phyloP scores from a whole-genome alignment of 2,329 filamentous ascomycete genomes.

The Claviceps capensis region DNA sequence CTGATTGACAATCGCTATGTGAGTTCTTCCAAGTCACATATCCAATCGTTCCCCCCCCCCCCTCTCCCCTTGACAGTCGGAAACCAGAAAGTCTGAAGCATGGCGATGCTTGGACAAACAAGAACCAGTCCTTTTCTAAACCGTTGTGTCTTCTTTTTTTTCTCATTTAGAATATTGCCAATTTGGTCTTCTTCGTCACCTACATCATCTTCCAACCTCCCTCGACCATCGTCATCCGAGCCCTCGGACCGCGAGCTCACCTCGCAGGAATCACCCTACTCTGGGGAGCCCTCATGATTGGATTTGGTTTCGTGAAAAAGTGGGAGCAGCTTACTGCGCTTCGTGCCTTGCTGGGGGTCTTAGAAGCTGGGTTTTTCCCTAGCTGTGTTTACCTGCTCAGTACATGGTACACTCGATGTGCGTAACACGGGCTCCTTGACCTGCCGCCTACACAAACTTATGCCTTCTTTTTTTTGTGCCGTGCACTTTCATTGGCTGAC shows the following conservation, averaged over 20 bases:
- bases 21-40: constrained; percentile 8
- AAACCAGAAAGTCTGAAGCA: too few species aligned
- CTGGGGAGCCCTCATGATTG: constrained; percentile 52
- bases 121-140: too few species aligned
- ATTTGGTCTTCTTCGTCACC: constrained; percentile 60
- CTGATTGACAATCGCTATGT: constrained; percentile 34
- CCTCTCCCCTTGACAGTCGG: too few species aligned
- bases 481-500: constrained; percentile 27
- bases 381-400: constrained; percentile 56
- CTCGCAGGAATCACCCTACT: constrained; percentile 38
- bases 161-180: constrained; percentile 41
- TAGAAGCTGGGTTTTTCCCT: constrained; percentile 62
- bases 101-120: too few species aligned
- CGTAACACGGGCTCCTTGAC: constrained; percentile 13
- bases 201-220: constrained; percentile 62
- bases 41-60: too few species aligned
- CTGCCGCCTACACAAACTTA: too few species aligned
- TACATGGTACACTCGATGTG: constrained; percentile 58
- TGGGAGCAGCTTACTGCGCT: constrained; percentile 40
- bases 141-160: too few species aligned
- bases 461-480: constrained; percentile 40
- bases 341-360: constrained; percentile 44
- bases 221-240: constrained; percentile 54
- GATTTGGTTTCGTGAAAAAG: constrained; percentile 47
- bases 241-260: constrained; percentile 47